phyloP scores from a whole-genome alignment of 2,329 filamentous ascomycete species.

The Aspergillus sp. region DNA sequence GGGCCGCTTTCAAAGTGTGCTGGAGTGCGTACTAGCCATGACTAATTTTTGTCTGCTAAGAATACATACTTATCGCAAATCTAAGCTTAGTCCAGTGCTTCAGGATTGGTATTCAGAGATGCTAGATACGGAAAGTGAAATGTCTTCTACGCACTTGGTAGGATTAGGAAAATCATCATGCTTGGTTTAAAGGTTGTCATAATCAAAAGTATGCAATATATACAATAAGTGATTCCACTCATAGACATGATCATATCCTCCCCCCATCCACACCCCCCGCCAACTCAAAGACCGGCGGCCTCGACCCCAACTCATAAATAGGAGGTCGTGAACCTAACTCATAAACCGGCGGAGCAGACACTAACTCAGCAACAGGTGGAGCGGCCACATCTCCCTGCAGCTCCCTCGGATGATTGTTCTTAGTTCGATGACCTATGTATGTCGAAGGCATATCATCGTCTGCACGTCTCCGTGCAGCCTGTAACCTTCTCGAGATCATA shows the following conservation, averaged over 20 bases:
- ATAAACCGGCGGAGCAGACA: neutral
- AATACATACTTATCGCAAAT: too few species aligned
- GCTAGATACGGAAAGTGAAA: too few species aligned
- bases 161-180: too few species aligned
- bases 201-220: too few species aligned
- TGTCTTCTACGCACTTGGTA: too few species aligned
- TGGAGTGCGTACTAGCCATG: too few species aligned
- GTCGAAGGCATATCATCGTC: neutral
- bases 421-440: neutral
- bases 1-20: too few species aligned
- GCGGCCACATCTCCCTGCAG: neutral
- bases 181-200: too few species aligned
- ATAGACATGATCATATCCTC: neutral
- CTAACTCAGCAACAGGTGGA: neutral
- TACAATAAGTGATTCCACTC: too few species aligned
- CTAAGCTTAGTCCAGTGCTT: too few species aligned
- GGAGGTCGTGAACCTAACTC: neutral
- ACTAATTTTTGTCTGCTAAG: too few species aligned
- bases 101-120: too few species aligned
- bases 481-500: constrained; percentile 13
- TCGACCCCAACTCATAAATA: neutral
- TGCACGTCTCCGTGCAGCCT: neutral
- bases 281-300: neutral
- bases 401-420: neutral
- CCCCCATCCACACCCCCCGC: neutral